phyloP scores from a whole-genome alignment of 2,329 filamentous ascomycete species.

The Xylaria sp. region DNA sequence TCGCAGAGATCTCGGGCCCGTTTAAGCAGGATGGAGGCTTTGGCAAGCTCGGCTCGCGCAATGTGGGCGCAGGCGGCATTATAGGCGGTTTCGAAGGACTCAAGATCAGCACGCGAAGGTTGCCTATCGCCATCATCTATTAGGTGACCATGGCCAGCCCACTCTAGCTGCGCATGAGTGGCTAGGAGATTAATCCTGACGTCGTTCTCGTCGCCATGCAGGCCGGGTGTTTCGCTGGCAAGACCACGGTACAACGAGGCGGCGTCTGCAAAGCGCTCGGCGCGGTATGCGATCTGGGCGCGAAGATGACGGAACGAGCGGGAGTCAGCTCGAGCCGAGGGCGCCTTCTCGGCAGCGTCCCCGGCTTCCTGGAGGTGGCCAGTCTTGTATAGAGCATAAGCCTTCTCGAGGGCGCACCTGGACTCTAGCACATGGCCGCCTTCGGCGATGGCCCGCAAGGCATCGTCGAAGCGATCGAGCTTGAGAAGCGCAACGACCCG shows the following conservation, averaged over 20 bases:
- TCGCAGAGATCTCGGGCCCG: slow-evolving; percentile 77
- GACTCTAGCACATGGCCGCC: slow-evolving; percentile 69
- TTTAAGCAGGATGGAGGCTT: slow-evolving; percentile 74
- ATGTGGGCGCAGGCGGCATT: slow-evolving; percentile 81
- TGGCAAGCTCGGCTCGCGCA: slow-evolving; percentile 72
- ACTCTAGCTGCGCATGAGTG: slow-evolving; percentile 76
- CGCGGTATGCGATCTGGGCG: slow-evolving; percentile 77
- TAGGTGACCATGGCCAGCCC: slow-evolving; percentile 67
- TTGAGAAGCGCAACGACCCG: slow-evolving; percentile 81
- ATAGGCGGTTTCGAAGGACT: slow-evolving; percentile 84
- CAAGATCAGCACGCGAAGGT: slow-evolving; percentile 68
- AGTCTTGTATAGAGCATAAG: slow-evolving; percentile 86
- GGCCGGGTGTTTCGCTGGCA: slow-evolving; percentile 54
- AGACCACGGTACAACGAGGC: slow-evolving; percentile 71
- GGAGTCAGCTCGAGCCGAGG: slow-evolving; percentile 43
- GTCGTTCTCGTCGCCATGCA: slow-evolving; percentile 75
- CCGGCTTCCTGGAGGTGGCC: slow-evolving; percentile 74
- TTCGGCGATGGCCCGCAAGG: slow-evolving; percentile 73
- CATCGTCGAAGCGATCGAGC: slow-evolving; percentile 84
- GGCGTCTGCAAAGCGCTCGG: slow-evolving; percentile 76
- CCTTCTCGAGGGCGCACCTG: slow-evolving; percentile 73
- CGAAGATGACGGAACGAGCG: slow-evolving; percentile 63
- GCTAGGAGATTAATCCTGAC: slow-evolving; percentile 80
- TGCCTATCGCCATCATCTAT: slow-evolving; percentile 64
- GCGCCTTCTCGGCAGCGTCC: slow-evolving; percentile 50